Conservation (phyloP, 176 grass and related monocot genomes). For the Elaeis guineensis region DNA sequence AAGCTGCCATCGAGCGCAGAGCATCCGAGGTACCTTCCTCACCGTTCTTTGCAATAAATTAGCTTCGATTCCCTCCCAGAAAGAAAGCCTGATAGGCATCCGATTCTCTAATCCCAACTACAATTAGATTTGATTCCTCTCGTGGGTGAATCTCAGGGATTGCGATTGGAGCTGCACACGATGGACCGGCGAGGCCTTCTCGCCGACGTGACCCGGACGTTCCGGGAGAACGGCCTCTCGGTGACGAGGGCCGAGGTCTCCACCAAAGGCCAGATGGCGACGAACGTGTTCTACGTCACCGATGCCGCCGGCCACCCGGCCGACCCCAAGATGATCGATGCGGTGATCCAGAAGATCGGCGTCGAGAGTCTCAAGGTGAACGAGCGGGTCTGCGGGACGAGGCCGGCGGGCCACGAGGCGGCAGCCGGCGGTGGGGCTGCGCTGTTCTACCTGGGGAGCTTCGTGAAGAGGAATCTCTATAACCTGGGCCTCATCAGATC, state of each 20-base stretch:
- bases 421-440: neutral
- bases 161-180: neutral
- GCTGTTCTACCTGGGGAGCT: neutral
- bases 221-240: neutral
- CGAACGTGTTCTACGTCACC: constrained; percentile 2
- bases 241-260: neutral
- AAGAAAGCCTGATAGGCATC: neutral
- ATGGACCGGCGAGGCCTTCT: neutral
- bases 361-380: neutral
- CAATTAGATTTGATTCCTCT: neutral
- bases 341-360: neutral
- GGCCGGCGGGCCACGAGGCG: neutral
- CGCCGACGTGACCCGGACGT: neutral
- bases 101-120: neutral
- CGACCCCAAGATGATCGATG: neutral
- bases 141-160: neutral
- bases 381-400: neutral
- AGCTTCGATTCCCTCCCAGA: too few species aligned
- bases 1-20: neutral
- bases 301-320: neutral
- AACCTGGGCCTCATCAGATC: neutral
- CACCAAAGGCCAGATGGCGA: neutral
- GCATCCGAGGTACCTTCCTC: neutral
- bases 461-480: neutral
- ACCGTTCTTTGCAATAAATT: neutral